Evolutionary conservation across 495 filamentous ascomycete genomes (phyloP).

Genomic region (Penicillium salamii): DNA sequence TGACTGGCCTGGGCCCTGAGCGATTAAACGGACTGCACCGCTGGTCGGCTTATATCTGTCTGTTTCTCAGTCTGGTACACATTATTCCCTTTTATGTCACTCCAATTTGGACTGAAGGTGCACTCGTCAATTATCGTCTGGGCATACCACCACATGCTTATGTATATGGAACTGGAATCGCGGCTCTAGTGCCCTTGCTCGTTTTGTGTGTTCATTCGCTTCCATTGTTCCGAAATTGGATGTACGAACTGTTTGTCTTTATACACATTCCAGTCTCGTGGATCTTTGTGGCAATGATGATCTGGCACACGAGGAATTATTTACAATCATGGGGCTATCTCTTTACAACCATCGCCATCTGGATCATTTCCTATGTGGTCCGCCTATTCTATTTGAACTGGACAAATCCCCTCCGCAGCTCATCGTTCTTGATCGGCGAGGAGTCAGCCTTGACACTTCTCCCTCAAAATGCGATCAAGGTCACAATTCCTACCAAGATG

Average conservation of each 20-base stretch:
- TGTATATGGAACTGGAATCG: constrained; percentile 85
- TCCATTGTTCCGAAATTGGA: constrained; percentile 57
- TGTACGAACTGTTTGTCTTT: constrained; percentile 82
- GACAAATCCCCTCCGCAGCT: constrained; percentile 73
- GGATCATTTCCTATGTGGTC: constrained; percentile 61
- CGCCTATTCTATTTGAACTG: constrained; percentile 81
- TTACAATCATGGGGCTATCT: constrained; percentile 90
- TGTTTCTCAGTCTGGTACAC: constrained; percentile 80
- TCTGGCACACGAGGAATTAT: constrained; percentile 96
- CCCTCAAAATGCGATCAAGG: constrained; percentile 86
- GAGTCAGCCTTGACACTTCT: constrained; percentile 83
- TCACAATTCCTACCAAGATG: constrained; percentile 90
- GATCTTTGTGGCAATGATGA: constrained; percentile 78
- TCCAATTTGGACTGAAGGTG: constrained; percentile 77
- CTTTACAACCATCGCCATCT: constrained; percentile 77
- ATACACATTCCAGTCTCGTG: constrained; percentile 80
- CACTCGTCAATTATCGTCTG: constrained; percentile 59
- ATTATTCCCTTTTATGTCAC: constrained; percentile 87
- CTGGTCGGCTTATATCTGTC: constrained; percentile 85
- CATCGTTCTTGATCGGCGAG: constrained; percentile 76
- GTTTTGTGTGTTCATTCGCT: constrained; percentile 84
- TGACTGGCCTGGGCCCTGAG: constrained; percentile 92
- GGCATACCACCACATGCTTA: constrained; percentile 60
- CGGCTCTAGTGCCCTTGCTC: constrained; percentile 75
- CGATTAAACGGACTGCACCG: constrained; percentile 89